phyloP scores from a whole-genome alignment of 306 rosid species.

The Trifolium subterraneum region DNA sequence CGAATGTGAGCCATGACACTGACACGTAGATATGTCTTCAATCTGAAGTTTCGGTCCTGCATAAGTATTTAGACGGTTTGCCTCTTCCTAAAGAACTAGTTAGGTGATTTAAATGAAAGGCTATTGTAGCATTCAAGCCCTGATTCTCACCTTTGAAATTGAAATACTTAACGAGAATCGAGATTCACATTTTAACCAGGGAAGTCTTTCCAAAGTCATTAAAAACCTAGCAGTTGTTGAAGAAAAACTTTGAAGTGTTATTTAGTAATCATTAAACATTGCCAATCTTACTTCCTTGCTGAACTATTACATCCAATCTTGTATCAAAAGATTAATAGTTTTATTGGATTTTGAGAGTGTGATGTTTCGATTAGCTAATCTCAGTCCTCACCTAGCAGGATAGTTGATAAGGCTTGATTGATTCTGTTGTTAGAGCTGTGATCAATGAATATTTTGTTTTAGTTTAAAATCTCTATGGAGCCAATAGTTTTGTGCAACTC shows the following conservation, averaged over 20 bases:
- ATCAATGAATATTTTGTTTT: background rate
- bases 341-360: background rate
- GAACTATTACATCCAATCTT: background rate
- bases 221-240: background rate
- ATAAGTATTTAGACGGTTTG: conserved; percentile 12
- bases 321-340: background rate
- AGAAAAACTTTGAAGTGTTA: background rate
- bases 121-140: conserved; percentile 1
- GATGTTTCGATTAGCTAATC: background rate
- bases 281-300: background rate
- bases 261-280: conserved; percentile 6
- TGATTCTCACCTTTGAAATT: conserved; percentile 2
- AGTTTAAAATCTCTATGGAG: background rate
- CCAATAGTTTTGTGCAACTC: background rate
- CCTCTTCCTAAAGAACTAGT: conserved; percentile 7
- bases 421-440: conserved; percentile 3
- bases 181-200: conserved; percentile 3
- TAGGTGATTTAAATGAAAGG: conserved; percentile 14
- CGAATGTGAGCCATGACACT: background rate
- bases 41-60: background rate
- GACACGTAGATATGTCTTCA: background rate
- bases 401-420: background rate
- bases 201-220: background rate
- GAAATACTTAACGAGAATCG: background rate
- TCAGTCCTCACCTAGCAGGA: background rate